phyloP scores from a whole-genome alignment of 495 filamentous ascomycete species.

The Tetracladium setigerum region DNA sequence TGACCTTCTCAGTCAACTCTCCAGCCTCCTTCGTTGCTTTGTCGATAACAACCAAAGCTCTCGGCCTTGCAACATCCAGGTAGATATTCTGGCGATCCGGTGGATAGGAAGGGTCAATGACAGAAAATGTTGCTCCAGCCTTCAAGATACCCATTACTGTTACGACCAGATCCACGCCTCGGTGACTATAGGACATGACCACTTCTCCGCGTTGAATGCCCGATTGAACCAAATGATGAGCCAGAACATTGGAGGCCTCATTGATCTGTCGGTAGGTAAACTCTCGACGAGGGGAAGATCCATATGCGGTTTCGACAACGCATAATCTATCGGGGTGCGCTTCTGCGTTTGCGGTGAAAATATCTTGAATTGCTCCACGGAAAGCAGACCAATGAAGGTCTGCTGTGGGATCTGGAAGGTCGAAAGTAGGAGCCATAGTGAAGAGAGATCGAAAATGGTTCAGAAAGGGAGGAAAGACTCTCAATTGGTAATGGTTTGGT shows the following conservation, averaged over 20 bases:
- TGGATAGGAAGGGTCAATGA: constrained; percentile 87
- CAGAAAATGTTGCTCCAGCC: constrained; percentile 65
- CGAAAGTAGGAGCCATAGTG: constrained; percentile 8
- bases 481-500: too few relatives aligned
- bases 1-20: constrained; percentile 58
- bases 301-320: constrained; percentile 73
- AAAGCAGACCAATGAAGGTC: constrained; percentile 81
- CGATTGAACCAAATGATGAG: constrained; percentile 64
- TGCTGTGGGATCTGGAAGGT: constrained; percentile 64
- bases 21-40: constrained; percentile 69
- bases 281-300: constrained; percentile 45
- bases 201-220: constrained; percentile 79
- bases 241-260: constrained; percentile 73
- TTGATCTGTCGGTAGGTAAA: constrained; percentile 90
- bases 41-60: constrained; percentile 71
- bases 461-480: too few relatives aligned
- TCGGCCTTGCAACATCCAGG: constrained; percentile 78
- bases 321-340: constrained; percentile 71
- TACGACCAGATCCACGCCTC: constrained; percentile 66
- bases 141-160: constrained; percentile 56
- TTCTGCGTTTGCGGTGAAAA: constrained; percentile 63
- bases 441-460: too few relatives aligned
- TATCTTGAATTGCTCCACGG: constrained; percentile 73
- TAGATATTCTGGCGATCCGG: constrained; percentile 84
- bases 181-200: constrained; percentile 87